Evolutionary conservation across 345 rosid species (phyloP).

Genomic region (Orychophragmus violaceus): DNA sequence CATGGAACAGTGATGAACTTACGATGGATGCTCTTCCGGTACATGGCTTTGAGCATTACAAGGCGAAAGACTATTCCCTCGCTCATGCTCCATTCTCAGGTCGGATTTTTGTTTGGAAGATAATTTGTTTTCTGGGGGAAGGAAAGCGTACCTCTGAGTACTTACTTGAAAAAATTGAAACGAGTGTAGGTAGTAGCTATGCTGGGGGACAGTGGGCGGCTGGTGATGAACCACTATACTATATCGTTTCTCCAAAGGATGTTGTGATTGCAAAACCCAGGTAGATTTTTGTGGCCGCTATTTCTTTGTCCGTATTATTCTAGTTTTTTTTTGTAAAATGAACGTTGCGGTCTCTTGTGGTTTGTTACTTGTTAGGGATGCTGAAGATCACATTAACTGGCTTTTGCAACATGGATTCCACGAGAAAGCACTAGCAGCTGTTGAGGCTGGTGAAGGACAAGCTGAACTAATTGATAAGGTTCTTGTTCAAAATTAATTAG

Average conservation of each 20-base stretch:
- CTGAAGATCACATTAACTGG: constrained; percentile 98
- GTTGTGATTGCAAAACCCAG: constrained; percentile 99
- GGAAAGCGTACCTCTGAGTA: constrained; percentile 16
- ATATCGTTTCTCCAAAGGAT: constrained; percentile 95
- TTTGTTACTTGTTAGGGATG: constrained; percentile 56
- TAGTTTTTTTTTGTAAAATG: not conserved
- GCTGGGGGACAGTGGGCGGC: constrained; percentile 99
- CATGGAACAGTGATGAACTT: constrained; percentile 96
- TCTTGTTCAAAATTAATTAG: constrained; percentile 10
- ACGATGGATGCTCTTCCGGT: constrained; percentile 96
- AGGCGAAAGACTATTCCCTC: constrained; percentile 94
- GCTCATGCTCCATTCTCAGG: constrained; percentile 99
- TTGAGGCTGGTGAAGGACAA: constrained; percentile 92
- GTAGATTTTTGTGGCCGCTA: constrained; percentile 35
- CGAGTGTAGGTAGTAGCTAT: constrained; percentile 82
- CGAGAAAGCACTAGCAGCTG: constrained; percentile 97
- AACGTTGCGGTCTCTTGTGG: not conserved
- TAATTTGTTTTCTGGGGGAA: constrained; percentile 8
- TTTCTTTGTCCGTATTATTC: constrained; percentile 9
- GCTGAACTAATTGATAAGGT: constrained; percentile 97
- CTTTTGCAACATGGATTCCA: constrained; percentile 98
- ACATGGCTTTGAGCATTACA: constrained; percentile 96
- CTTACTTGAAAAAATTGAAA: constrained; percentile 16
- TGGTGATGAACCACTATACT: constrained; percentile 94
- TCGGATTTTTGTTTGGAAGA: constrained; percentile 26